These are phyloP conservation scores for Citrus australasica DNA, from an alignment of 345 rosid species.

Conservation along the genomic window DNA sequence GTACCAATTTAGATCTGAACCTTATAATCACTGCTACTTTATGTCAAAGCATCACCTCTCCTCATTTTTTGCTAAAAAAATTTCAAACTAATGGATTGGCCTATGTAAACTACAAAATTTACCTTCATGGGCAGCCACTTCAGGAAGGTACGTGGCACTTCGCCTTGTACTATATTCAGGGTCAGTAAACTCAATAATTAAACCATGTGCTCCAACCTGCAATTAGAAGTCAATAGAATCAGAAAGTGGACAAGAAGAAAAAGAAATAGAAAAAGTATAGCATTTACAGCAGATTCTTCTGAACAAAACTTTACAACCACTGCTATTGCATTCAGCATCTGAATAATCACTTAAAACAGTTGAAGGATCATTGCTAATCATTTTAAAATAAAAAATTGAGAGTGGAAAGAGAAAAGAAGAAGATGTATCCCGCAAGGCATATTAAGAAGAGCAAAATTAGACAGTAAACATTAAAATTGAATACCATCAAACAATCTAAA, in stretches of 20 bases:
- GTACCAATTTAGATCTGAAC: not conserved
- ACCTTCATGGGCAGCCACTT: constrained; percentile 99
- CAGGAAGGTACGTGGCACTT: constrained; percentile 95
- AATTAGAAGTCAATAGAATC: constrained; percentile 7
- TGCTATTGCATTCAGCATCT: not conserved
- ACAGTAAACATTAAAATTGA: not conserved
- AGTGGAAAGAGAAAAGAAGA: not conserved
- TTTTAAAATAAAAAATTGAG: not conserved
- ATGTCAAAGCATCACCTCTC: not conserved
- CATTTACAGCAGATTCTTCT: not conserved
- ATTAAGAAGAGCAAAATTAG: not conserved
- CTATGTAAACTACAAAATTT: constrained; percentile 4
- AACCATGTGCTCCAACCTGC: constrained; percentile 90
- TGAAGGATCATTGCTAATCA: not conserved
- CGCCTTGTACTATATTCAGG: constrained; percentile 62
- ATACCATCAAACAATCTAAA: not conserved
- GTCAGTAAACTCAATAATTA: constrained; percentile 85
- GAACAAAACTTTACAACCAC: not conserved
- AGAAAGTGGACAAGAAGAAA: not conserved
- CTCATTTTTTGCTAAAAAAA: not conserved
- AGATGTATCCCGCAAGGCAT: not conserved
- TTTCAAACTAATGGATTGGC: not conserved
- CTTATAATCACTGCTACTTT: not conserved
- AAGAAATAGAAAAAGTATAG: not conserved
- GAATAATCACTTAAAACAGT: not conserved